Evolutionary conservation across 2,329 filamentous ascomycete genomes (phyloP).

Genomic region (Dactylellina sp.): DNA sequence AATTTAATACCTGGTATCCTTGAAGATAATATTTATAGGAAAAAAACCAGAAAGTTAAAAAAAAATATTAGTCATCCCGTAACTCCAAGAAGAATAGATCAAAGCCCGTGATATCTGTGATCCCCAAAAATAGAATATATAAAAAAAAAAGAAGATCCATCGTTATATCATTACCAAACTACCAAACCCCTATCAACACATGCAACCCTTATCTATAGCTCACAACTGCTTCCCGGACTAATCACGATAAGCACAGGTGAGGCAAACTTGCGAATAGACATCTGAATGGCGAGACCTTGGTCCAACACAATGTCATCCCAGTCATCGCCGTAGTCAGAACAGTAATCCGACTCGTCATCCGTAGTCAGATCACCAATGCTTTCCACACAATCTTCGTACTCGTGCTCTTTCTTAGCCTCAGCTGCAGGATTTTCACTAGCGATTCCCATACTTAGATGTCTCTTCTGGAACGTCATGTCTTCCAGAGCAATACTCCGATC

Average conservation of each 20-base stretch:
- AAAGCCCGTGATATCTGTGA: slow-evolving; percentile 12
- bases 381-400: slow-evolving; percentile 51
- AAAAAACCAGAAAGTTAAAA: background rate
- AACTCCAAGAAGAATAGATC: slow-evolving; percentile 16
- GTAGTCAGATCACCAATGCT: slow-evolving; percentile 48
- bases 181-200: background rate
- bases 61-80: slow-evolving; percentile 3
- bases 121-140: slow-evolving; percentile 7
- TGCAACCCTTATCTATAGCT: slow-evolving; percentile 22
- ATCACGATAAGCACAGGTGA: slow-evolving; percentile 37
- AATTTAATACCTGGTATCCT: slow-evolving; percentile 14
- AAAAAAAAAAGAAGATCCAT: slow-evolving; percentile 1
- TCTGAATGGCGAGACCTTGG: slow-evolving; percentile 45
- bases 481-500: background rate
- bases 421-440: slow-evolving; percentile 20
- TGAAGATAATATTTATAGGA: background rate
- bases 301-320: slow-evolving; percentile 46
- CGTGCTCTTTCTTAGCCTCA: slow-evolving; percentile 36
- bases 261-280: slow-evolving; percentile 32
- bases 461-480: slow-evolving; percentile 17
- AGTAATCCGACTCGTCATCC: slow-evolving; percentile 51
- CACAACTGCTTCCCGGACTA: slow-evolving; percentile 33
- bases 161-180: slow-evolving; percentile 32
- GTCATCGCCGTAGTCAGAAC: slow-evolving; percentile 46
- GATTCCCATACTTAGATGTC: slow-evolving; percentile 23